These are phyloP conservation scores for Rhizopus microsporus DNA, from an alignment of 371 early-diverging fungal genomes.

Conservation along the genomic window DNA sequence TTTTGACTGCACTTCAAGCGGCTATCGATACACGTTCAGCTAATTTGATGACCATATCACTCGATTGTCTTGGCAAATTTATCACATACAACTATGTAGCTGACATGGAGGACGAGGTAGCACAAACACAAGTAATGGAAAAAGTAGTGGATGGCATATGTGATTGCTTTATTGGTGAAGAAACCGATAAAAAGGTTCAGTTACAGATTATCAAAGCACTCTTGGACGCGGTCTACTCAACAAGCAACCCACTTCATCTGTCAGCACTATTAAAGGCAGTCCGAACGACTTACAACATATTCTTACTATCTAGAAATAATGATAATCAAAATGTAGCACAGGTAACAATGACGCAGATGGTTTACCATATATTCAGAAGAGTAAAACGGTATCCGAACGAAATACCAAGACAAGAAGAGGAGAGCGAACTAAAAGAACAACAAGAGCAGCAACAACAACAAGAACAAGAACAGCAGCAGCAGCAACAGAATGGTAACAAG, in stretches of 20 bases:
- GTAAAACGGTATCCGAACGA: slow-evolving; percentile 40
- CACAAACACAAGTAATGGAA: slow-evolving; percentile 52
- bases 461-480: not conserved
- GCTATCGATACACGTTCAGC: slow-evolving; percentile 60
- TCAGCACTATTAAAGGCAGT: slow-evolving; percentile 79
- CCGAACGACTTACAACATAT: slow-evolving; percentile 75
- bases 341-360: slow-evolving; percentile 89
- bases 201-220: slow-evolving; percentile 81
- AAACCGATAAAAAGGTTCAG: slow-evolving; percentile 76
- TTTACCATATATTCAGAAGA: slow-evolving; percentile 77
- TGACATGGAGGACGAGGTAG: slow-evolving; percentile 48
- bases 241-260: slow-evolving; percentile 72
- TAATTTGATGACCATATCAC: slow-evolving; percentile 55
- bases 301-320: slow-evolving; percentile 67
- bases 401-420: not conserved
- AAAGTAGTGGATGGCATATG: slow-evolving; percentile 60
- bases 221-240: slow-evolving; percentile 77
- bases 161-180: slow-evolving; percentile 66
- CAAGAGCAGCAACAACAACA: not conserved
- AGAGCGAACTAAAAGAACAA: not conserved
- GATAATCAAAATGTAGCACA: slow-evolving; percentile 87
- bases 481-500: slow-evolving; percentile 5
- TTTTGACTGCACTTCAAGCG: slow-evolving; percentile 61
- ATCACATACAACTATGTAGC: slow-evolving; percentile 73
- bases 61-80: slow-evolving; percentile 77